Evolutionary conservation across 495 filamentous ascomycete genomes (phyloP).

Genomic region (Podospora appendiculata): DNA sequence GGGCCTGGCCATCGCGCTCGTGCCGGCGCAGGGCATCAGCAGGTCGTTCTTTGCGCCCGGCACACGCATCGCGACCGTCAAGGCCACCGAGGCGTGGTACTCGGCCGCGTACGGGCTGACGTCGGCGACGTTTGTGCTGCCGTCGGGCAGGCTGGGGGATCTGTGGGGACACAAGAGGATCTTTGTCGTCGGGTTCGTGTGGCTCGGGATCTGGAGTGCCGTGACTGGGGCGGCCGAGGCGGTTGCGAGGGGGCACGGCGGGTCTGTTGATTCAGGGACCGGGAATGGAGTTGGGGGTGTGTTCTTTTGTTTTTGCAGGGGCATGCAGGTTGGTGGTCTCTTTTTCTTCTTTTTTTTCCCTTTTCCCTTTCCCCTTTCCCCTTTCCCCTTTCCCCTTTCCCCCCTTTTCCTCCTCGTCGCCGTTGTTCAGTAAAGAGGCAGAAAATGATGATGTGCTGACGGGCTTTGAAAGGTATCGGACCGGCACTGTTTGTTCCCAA

Average conservation of each 20-base stretch:
- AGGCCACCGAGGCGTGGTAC: constrained; percentile 43
- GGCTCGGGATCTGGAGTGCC: constrained; percentile 58
- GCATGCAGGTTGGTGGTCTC: constrained; percentile 33
- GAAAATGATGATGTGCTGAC: no score
- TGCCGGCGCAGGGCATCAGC: constrained; percentile 36
- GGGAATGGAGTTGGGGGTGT: constrained; percentile 20
- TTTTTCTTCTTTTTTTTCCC: background rate
- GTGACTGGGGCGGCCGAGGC: constrained; percentile 30
- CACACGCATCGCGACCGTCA: background rate
- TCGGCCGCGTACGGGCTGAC: constrained; percentile 51
- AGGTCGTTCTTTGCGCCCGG: constrained; percentile 30
- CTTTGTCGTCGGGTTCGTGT: constrained; percentile 55
- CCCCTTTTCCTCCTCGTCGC: background rate
- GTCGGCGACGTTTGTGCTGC: constrained; percentile 62
- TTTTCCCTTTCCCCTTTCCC: background rate
- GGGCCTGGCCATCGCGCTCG: constrained; percentile 29
- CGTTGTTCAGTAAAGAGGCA: no score
- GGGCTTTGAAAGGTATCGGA: constrained; percentile 39
- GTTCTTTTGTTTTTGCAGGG: constrained; percentile 52
- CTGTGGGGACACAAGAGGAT: constrained; percentile 57
- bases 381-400: no score
- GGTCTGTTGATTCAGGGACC: constrained; percentile 13
- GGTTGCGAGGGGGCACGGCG: constrained; percentile 33
- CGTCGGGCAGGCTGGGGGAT: constrained; percentile 59
- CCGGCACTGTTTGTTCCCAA: constrained; percentile 56